Percentiles rank a stretch among this genome's conserved stretches.
phyloP scores from a whole-genome alignment of 2,329 filamentous ascomycete species.

The Myriosclerotinia scirpicola region DNA sequence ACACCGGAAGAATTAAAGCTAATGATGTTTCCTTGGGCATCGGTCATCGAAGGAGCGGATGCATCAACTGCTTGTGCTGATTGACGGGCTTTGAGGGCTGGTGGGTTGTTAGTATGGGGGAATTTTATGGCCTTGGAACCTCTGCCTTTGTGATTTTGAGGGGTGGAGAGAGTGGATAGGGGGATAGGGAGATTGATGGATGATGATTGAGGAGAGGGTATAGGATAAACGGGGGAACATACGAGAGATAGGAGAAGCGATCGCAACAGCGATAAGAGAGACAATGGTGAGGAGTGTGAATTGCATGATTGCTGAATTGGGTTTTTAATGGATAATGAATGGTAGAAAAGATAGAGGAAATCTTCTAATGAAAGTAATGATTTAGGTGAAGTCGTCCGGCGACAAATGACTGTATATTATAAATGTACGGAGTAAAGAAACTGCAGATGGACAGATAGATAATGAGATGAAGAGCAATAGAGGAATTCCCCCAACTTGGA shows the following conservation, averaged over 20 bases:
- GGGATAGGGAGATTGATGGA: not conserved
- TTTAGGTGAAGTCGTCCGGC: conserved; percentile 36
- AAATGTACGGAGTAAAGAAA: conserved; percentile 18
- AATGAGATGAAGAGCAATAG: conserved; percentile 19
- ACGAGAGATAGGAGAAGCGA: conserved; percentile 34
- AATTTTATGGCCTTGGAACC: not conserved
- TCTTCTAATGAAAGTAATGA: not conserved
- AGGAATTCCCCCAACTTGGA: not conserved
- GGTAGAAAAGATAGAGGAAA: conserved; percentile 16
- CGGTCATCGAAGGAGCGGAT: conserved; percentile 34
- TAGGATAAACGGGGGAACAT: conserved; percentile 28
- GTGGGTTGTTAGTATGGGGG: not conserved
- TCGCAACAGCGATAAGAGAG: conserved; percentile 35
- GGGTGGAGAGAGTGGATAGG: not conserved
- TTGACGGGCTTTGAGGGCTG: conserved; percentile 7
- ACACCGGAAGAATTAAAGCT: conserved; percentile 33
- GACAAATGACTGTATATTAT: conserved; percentile 30
- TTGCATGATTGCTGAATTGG: conserved; percentile 36
- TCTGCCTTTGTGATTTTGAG: too few relatives aligned
- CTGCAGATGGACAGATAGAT: conserved; percentile 20
- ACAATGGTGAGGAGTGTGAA: conserved; percentile 36
- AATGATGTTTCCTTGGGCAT: conserved; percentile 34
- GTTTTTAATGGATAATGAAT: conserved; percentile 18
- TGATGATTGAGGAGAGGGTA: not conserved
- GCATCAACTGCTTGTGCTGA: conserved; percentile 24